phyloP scores from a whole-genome alignment of 108 stramenopile genomes.

The Cyclotella cryptica region DNA sequence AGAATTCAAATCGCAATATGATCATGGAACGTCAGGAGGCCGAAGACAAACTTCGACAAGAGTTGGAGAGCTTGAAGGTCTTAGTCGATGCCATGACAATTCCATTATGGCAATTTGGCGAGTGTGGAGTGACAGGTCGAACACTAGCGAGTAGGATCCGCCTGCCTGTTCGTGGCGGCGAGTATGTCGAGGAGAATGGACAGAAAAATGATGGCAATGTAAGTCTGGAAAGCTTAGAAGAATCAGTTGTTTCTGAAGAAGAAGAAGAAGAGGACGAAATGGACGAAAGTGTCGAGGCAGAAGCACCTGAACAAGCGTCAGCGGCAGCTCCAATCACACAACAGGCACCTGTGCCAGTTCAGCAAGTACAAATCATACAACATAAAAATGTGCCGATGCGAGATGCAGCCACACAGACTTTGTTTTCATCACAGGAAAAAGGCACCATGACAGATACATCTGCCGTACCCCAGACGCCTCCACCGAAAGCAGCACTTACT shows the following conservation, averaged over 20 bases:
- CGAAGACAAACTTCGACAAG: constrained; percentile 66
- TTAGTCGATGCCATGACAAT: constrained; percentile 77
- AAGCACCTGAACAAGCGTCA: not conserved
- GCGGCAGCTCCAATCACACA: not conserved
- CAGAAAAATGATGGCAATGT: constrained; percentile 38
- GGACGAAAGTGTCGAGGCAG: constrained; percentile 29
- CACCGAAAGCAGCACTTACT: not conserved
- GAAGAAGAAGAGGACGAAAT: constrained; percentile 51
- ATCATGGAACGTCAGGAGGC: constrained; percentile 66
- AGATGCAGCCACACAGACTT: constrained; percentile 52
- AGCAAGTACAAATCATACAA: constrained; percentile 28
- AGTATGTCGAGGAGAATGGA: constrained; percentile 20
- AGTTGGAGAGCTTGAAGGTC: constrained; percentile 62
- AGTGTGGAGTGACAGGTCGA: constrained; percentile 54
- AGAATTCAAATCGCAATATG: constrained; percentile 65
- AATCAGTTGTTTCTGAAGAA: constrained; percentile 45
- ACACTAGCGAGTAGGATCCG: constrained; percentile 51
- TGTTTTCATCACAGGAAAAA: constrained; percentile 30
- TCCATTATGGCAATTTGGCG: constrained; percentile 85
- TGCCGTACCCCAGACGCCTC: not conserved
- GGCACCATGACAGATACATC: constrained; percentile 43
- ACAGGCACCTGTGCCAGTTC: not conserved
- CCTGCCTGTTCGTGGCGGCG: constrained; percentile 39
- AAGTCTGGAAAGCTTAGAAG: constrained; percentile 47
- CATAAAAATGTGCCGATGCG: constrained; percentile 45